Percentiles rank a stretch among this genome's conserved stretches.
Conservation (phyloP, 2,329 filamentous ascomycete species). For the Epichloe amarillans region DNA sequence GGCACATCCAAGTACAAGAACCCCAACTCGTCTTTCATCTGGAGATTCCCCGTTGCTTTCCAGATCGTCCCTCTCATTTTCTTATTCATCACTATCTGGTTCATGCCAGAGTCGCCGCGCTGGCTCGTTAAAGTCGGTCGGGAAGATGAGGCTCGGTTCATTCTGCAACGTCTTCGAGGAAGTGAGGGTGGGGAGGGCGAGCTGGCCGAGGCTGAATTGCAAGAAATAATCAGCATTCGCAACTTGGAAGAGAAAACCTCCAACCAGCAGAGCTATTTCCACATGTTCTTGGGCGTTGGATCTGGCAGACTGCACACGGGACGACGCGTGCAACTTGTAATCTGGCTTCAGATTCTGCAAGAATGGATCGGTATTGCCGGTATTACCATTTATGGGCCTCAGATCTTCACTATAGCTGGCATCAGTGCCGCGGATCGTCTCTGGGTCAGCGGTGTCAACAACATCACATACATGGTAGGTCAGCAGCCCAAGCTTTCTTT, state of each 20-base stretch:
- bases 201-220: slow-evolving; percentile 48
- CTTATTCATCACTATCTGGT: slow-evolving; percentile 43
- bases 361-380: slow-evolving; percentile 59
- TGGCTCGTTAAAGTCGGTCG: slow-evolving; percentile 55
- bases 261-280: slow-evolving; percentile 42
- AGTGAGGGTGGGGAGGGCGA: slow-evolving; percentile 35
- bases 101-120: slow-evolving; percentile 57
- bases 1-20: slow-evolving; percentile 48
- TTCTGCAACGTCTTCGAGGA: slow-evolving; percentile 51
- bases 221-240: slow-evolving; percentile 52
- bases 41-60: slow-evolving; percentile 58
- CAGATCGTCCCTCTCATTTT: slow-evolving; percentile 51
- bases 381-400: slow-evolving; percentile 46
- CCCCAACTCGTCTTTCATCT: slow-evolving; percentile 43
- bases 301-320: slow-evolving; percentile 54
- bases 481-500: neutral
- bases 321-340: slow-evolving; percentile 53
- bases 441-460: slow-evolving; percentile 47
- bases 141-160: slow-evolving; percentile 52
- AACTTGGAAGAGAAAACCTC: slow-evolving; percentile 49
- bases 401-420: slow-evolving; percentile 54
- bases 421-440: slow-evolving; percentile 46
- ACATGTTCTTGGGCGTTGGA: slow-evolving; percentile 55
- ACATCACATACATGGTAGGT: slow-evolving; percentile 33
- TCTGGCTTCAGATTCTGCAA: slow-evolving; percentile 61